These are phyloP conservation scores for Pseudocercospora musae DNA, from an alignment of 2,329 filamentous ascomycete species.

Conservation along the genomic window DNA sequence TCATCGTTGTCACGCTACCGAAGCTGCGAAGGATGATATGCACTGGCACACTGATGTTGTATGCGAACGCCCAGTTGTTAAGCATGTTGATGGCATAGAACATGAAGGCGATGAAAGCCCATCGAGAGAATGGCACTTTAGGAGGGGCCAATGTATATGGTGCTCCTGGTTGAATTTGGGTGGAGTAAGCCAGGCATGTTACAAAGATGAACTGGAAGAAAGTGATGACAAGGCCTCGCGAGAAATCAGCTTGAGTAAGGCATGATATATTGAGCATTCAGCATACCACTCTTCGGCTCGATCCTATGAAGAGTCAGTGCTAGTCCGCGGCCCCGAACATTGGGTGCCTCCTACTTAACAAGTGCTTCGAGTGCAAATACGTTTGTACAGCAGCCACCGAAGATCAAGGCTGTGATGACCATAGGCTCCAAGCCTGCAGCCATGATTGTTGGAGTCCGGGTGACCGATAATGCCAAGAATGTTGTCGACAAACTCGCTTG, in stretches of 20 bases:
- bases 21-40: conserved; percentile 96
- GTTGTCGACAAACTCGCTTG: background rate
- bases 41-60: conserved; percentile 91
- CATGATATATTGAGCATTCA: background rate
- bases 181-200: conserved; percentile 54
- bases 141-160: conserved; percentile 73
- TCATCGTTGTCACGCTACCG: conserved; percentile 92
- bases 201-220: conserved; percentile 58
- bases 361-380: conserved; percentile 97
- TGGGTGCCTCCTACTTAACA: conserved; percentile 67
- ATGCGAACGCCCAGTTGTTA: conserved; percentile 97
- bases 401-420: conserved; percentile 76
- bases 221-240: conserved; percentile 61
- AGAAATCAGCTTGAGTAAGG: background rate
- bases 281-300: conserved; percentile 75
- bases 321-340: background rate
- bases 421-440: conserved; percentile 21
- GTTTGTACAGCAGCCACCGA: conserved; percentile 93
- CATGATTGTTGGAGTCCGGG: conserved; percentile 3
- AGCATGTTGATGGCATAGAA: conserved; percentile 93
- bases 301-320: conserved; percentile 51
- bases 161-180: conserved; percentile 50
- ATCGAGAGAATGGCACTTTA: conserved; percentile 77
- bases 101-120: conserved; percentile 82
- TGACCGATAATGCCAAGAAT: background rate